Conservation (phyloP, 2,329 filamentous ascomycete species). For the Sclerotinia minor region DNA sequence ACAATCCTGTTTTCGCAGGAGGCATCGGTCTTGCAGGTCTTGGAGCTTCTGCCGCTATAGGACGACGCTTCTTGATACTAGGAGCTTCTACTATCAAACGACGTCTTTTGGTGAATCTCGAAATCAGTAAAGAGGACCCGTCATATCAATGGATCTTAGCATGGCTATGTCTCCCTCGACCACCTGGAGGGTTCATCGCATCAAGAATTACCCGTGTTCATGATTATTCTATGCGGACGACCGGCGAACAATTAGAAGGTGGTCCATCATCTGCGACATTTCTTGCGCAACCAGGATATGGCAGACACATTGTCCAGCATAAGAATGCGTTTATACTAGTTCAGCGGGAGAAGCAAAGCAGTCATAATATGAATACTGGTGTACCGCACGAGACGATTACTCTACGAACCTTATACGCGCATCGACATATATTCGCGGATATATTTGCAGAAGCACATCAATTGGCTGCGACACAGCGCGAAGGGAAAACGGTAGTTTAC, state of each 20-base stretch:
- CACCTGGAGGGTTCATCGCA: conserved; percentile 49
- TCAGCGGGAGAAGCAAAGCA: conserved; percentile 80
- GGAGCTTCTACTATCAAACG: conserved; percentile 74
- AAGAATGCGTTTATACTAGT: conserved; percentile 85
- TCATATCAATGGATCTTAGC: conserved; percentile 93
- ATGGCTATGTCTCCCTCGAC: conserved; percentile 86
- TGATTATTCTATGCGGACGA: conserved; percentile 59
- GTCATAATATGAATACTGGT: conserved; percentile 77
- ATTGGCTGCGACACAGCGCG: conserved; percentile 74
- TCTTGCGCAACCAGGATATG: conserved; percentile 86
- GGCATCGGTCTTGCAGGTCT: conserved; percentile 90
- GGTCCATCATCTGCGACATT: conserved; percentile 74
- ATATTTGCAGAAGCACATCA: conserved; percentile 85
- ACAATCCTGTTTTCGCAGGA: conserved; percentile 64
- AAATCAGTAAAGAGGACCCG: conserved; percentile 91
- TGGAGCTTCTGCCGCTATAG: conserved; percentile 77
- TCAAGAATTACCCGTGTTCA: conserved; percentile 60
- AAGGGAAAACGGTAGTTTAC: conserved; percentile 93
- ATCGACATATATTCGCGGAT: conserved; percentile 85
- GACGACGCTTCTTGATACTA: conserved; percentile 72
- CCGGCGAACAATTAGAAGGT: conserved; percentile 63
- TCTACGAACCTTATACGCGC: conserved; percentile 85
- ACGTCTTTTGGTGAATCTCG: conserved; percentile 89
- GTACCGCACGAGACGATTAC: conserved; percentile 94
- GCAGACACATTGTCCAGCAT: conserved; percentile 83